Conservation (phyloP, 2,329 filamentous ascomycete species). For the Paecilomyces fulvus region DNA sequence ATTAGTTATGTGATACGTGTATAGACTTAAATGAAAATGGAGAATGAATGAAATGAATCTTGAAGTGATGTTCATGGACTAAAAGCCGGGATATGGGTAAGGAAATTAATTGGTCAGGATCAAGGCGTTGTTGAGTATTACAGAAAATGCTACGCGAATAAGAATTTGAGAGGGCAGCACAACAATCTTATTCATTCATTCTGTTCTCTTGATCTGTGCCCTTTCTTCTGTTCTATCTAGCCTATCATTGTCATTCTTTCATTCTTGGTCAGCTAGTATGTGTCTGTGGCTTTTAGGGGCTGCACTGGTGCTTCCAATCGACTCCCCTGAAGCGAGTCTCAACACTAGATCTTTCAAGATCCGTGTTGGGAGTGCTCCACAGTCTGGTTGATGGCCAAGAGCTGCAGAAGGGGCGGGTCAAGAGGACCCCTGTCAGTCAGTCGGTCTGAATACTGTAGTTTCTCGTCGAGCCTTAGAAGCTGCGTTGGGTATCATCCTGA, state of each 20-base stretch:
- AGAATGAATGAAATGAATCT: not conserved
- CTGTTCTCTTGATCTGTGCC: not conserved
- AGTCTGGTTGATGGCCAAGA: not conserved
- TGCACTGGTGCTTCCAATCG: not conserved
- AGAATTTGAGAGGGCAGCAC: not conserved
- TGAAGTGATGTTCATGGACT: not conserved
- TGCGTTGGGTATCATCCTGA: not conserved
- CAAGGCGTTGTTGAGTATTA: too few species aligned
- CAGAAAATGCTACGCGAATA: not conserved
- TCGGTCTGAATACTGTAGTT: not conserved
- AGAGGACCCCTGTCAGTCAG: not conserved
- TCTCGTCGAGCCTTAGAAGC: not conserved
- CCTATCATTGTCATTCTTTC: not conserved
- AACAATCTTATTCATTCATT: not conserved
- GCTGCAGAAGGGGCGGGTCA: not conserved
- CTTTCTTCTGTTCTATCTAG: not conserved
- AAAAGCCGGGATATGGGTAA: too few species aligned
- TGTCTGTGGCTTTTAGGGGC: not conserved
- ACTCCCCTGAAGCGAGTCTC: not conserved
- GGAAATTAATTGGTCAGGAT: too few species aligned
- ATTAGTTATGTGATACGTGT: not conserved
- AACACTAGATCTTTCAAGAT: not conserved
- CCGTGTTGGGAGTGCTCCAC: not conserved
- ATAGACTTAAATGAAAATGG: not conserved
- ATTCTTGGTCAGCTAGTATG: not conserved